Evolutionary conservation across 2,329 filamentous ascomycete genomes (phyloP).

Genomic region (Coleophoma crateriformis): DNA sequence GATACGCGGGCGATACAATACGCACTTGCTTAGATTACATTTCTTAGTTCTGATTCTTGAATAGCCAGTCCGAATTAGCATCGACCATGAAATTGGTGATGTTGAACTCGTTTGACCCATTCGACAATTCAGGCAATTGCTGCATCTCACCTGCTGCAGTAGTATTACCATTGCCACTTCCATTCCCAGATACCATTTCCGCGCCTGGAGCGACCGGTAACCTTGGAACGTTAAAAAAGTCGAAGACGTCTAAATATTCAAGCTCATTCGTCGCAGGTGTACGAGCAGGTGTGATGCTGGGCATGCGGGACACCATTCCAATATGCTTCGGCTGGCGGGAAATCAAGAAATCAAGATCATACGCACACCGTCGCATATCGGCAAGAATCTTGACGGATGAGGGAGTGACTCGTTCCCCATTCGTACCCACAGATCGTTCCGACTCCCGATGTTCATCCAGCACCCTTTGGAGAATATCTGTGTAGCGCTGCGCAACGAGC

Average conservation of each 20-base stretch:
- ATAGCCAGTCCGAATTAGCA: slow-evolving; percentile 70
- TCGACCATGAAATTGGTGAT: slow-evolving; percentile 76
- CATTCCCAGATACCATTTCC: slow-evolving; percentile 8
- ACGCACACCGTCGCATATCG: slow-evolving; percentile 87
- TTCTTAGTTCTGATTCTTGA: slow-evolving; percentile 40
- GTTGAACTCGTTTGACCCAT: slow-evolving; percentile 55
- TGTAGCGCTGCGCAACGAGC: slow-evolving; percentile 82
- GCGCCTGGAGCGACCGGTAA: slow-evolving; percentile 43
- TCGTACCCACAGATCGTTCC: slow-evolving; percentile 51
- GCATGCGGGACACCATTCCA: slow-evolving; percentile 34
- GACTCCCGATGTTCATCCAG: slow-evolving; percentile 81
- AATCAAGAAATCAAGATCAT: slow-evolving; percentile 86
- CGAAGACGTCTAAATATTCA: slow-evolving; percentile 88
- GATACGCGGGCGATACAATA: too few relatives aligned
- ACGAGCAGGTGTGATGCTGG: slow-evolving; percentile 53
- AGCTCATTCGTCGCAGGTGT: slow-evolving; percentile 76
- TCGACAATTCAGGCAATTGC: slow-evolving; percentile 22
- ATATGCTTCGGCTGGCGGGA: slow-evolving; percentile 54
- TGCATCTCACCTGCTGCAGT: slow-evolving; percentile 21
- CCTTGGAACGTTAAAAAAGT: slow-evolving; percentile 88
- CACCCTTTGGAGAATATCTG: slow-evolving; percentile 71
- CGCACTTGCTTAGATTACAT: too few relatives aligned
- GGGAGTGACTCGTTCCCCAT: slow-evolving; percentile 70
- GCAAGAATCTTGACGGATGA: slow-evolving; percentile 81
- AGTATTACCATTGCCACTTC: too few relatives aligned